These are phyloP conservation scores for Lentinula raphanica DNA, from an alignment of 768 basidiomycete genomes.

Conservation along the genomic window DNA sequence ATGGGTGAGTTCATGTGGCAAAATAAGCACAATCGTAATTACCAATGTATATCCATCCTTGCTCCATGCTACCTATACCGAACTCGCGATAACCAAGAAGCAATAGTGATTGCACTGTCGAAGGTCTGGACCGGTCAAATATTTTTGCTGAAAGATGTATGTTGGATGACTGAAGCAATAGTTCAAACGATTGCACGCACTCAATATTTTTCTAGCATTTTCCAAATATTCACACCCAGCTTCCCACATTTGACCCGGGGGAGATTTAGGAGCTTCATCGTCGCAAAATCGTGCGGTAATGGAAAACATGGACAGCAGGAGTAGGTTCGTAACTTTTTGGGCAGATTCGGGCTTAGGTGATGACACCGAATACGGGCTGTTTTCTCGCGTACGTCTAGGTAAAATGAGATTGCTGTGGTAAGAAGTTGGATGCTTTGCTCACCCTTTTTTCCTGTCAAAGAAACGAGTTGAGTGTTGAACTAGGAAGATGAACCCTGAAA, in stretches of 20 bases:
- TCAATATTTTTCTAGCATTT: constrained; percentile 57
- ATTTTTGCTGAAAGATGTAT: constrained; percentile 40
- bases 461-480: neutral
- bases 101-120: constrained; percentile 77
- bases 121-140: constrained; percentile 62
- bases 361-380: constrained; percentile 22
- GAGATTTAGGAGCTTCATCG: constrained; percentile 40
- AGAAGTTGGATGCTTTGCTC: neutral
- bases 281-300: constrained; percentile 70
- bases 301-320: constrained; percentile 78
- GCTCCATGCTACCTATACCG: constrained; percentile 80
- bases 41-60: constrained; percentile 84
- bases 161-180: neutral
- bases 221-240: constrained; percentile 61
- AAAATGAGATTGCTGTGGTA: neutral
- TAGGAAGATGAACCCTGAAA: neutral
- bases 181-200: constrained; percentile 29
- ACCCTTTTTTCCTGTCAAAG: constrained; percentile 9
- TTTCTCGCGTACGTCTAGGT: neutral
- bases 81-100: constrained; percentile 81
- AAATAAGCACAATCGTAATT: constrained; percentile 10
- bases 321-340: constrained; percentile 60
- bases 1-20: constrained; percentile 5
- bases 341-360: constrained; percentile 47
- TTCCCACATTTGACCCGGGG: constrained; percentile 56